A percentile compares a stretch with the other conserved stretches of the same genome.
These are phyloP conservation scores for Yamadazyma phyllophila DNA, from an alignment of 805 yeast genomes.

Conservation along the genomic window DNA sequence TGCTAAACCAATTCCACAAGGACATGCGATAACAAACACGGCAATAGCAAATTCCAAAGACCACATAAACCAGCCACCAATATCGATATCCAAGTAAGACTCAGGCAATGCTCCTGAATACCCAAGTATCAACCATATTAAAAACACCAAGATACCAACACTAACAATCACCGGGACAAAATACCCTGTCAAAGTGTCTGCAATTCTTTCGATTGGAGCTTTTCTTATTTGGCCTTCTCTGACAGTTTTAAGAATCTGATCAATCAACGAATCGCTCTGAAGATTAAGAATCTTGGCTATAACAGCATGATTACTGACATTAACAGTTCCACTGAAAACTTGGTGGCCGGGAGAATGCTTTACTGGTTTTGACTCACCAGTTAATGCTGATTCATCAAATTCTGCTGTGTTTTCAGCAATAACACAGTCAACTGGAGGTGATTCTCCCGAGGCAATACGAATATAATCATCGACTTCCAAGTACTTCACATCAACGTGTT, in stretches of 20 bases:
- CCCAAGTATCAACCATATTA: slow-evolving; percentile 65
- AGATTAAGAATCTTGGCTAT: slow-evolving; percentile 54
- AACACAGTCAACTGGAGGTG: slow-evolving; percentile 60
- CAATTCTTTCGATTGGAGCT: slow-evolving; percentile 71
- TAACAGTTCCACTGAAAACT: slow-evolving; percentile 70
- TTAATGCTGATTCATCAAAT: slow-evolving; percentile 61
- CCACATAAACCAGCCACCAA: slow-evolving; percentile 79
- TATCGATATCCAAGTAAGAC: slow-evolving; percentile 56
- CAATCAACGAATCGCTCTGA: slow-evolving; percentile 64
- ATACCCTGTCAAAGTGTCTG: slow-evolving; percentile 64
- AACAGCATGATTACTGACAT: slow-evolving; percentile 54
- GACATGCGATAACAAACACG: slow-evolving; percentile 81
- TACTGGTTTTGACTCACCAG: slow-evolving; percentile 64
- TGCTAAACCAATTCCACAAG: slow-evolving; percentile 82
- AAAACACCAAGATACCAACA: slow-evolving; percentile 63
- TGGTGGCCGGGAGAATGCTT: slow-evolving; percentile 59
- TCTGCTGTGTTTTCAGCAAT: slow-evolving; percentile 45
- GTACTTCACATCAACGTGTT: slow-evolving; percentile 37
- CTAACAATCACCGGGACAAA: slow-evolving; percentile 70
- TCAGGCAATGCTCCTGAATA: slow-evolving; percentile 52
- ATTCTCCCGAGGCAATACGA: slow-evolving; percentile 51
- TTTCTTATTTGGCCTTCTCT: slow-evolving; percentile 70
- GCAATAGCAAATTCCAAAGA: slow-evolving; percentile 74
- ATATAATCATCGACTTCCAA: slow-evolving; percentile 54
- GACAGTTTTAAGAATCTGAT: slow-evolving; percentile 67